Evolutionary conservation across 1,139 yeast species (phyloP).

Genomic region (Tardiomyces digboiensis): DNA sequence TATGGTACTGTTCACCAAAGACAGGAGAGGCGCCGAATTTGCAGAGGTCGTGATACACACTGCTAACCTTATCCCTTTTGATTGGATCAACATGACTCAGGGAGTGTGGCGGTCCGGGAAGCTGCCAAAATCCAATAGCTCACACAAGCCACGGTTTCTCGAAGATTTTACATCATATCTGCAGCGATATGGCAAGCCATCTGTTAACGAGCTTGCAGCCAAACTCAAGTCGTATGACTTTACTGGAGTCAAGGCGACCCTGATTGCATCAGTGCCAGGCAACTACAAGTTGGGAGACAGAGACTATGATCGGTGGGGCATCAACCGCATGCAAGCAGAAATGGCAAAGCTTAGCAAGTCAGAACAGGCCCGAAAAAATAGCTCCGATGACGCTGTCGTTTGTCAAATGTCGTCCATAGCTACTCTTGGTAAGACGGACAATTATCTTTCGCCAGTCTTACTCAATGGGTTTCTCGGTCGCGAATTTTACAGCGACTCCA

Average conservation of each 20-base stretch:
- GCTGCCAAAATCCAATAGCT: slow-evolving; percentile 5
- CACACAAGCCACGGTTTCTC: slow-evolving; percentile 11
- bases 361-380: too few relatives aligned
- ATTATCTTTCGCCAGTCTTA: slow-evolving; percentile 9
- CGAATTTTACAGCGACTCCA: not conserved
- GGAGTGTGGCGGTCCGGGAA: slow-evolving; percentile 24
- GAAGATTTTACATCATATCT: slow-evolving; percentile 20
- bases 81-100: slow-evolving; percentile 26
- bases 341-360: slow-evolving; percentile 6
- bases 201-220: slow-evolving; percentile 10
- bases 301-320: slow-evolving; percentile 15
- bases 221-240: slow-evolving; percentile 19
- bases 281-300: slow-evolving; percentile 8
- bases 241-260: slow-evolving; percentile 15
- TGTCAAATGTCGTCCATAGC: slow-evolving; percentile 25
- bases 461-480: slow-evolving; percentile 1
- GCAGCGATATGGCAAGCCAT: slow-evolving; percentile 13
- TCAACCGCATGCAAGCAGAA: slow-evolving; percentile 12
- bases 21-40: slow-evolving; percentile 3
- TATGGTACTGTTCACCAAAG: slow-evolving; percentile 22
- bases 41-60: slow-evolving; percentile 26
- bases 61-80: slow-evolving; percentile 24
- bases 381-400: slow-evolving; percentile 6
- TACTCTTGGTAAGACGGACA: slow-evolving; percentile 15
- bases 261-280: slow-evolving; percentile 27